Base-by-base conservation (phyloP, 331 rosid species). In the Quercus tomentella region DNA sequence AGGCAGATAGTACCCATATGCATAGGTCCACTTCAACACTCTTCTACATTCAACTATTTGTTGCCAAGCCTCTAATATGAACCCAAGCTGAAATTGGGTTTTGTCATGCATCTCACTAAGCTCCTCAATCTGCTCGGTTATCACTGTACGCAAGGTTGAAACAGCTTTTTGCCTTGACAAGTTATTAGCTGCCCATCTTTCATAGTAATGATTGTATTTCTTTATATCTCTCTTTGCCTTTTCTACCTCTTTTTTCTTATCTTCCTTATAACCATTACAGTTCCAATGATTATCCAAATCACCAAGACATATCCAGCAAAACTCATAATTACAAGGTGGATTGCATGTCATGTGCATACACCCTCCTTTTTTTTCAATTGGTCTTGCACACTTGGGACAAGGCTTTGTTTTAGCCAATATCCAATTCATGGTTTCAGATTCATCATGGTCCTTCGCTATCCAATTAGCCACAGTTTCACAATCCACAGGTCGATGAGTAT, bases 221-320 rank as follows among this genome's bases (percentile, higher is more conserved):
- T 85, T 78, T 72, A 88, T 75, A 67, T 83, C 62, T 31, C 72
- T 82, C 77, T 65, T 84, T 18, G 85, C 89, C 80, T 73, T 74
- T 62, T 72, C 88, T 75, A 73, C 84, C 30, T 84, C 76, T 22
- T 63, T 84, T 77, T 87, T 89, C 9, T 31, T 80, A 88, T 8
- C 43, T 4, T 31, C n/a, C 41, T 82, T 81, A 61, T 82, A 88
- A 52, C 82, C 72, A 28, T 87, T 79, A 78, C 91, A 84, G 35
- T 78, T 80, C 43, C 20, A 76, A 54, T 76, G 83, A 1, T 70
- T 81, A 0, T 81, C 16, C 88, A 82, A 84, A 4, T 67, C 80
- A 43, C 84, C 84, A 77, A 88, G 91, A 75, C 97, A 92, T 17
- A 76, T 80, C 97, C 95, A 92, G 81, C 97, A 92, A 82, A 92